Conservation (phyloP, 495 filamentous ascomycete genomes). For the Podospora pseudocomata region DNA sequence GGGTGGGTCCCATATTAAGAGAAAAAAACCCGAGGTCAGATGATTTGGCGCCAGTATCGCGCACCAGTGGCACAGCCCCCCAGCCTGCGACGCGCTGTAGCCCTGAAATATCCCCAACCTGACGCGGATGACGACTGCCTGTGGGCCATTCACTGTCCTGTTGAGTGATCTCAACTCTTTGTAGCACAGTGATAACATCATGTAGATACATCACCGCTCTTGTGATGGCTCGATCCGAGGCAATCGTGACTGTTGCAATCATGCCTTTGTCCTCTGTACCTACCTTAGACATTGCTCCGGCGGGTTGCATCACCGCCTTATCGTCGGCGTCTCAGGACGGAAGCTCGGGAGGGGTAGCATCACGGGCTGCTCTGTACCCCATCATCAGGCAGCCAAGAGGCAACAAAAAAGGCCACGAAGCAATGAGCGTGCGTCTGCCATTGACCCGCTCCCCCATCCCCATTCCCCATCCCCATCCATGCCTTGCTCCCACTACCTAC, state of each 20-base stretch:
- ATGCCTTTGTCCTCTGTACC: too few relatives aligned
- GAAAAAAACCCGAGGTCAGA: constrained; percentile 21
- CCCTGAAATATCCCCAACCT: constrained; percentile 15
- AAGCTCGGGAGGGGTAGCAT: neutral
- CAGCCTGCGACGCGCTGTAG: constrained; percentile 28
- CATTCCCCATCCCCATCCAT: neutral
- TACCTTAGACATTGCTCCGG: neutral
- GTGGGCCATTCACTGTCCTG: too few relatives aligned
- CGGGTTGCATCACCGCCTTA: neutral
- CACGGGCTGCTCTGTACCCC: neutral
- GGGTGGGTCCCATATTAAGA: constrained; percentile 11
- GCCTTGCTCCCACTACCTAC: neutral
- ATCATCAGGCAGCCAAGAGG: neutral
- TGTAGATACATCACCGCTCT: neutral
- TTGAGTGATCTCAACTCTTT: neutral
- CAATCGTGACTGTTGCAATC: neutral
- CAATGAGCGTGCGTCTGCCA: neutral
- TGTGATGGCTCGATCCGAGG: neutral
- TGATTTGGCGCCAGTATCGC: constrained; percentile 36
- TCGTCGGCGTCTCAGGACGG: neutral
- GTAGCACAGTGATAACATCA: neutral
- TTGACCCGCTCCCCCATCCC: neutral
- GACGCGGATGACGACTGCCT: neutral
- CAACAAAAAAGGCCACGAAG: neutral
- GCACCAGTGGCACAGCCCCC: constrained; percentile 21